Evolutionary conservation across 1,139 yeast species (phyloP), one percentile per base, ranked within the genome.

Genomic region (Geotrichum macrosporum): DNA sequence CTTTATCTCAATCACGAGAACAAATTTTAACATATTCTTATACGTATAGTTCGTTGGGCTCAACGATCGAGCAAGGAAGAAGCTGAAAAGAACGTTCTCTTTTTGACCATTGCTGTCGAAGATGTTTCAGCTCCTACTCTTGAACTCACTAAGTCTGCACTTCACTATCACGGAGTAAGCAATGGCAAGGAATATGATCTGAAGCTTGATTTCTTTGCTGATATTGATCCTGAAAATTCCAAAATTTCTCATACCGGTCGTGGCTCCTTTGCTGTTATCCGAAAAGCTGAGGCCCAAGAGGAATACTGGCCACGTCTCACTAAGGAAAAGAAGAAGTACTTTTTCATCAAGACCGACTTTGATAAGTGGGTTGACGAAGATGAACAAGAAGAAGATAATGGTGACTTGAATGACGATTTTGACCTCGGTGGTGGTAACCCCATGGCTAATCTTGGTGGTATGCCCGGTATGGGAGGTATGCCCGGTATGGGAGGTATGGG

Each of bases 331-430:
- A 73, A 74, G 58, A 84, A 76, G 63, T 75, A 73, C 55, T 83
- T 78, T 57, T 86, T 77, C 67, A 78, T 92, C 65, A 84, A 86
- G 73, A 92, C 98, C 13, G 98, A 92, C 65, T 92, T 92, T 62
- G 96, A 89, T 71, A 85, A 82, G 68, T 92, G 98, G 98, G 94
- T 84, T 38, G 95, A 87, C 64, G 95, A 87, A 71, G 96, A 88
- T 61, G 95, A 87, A 68, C 95, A 86, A 68, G 87, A 84, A 39
- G 86, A 68, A 6, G 81, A 72, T 15, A 79, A 74, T 10, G 56
- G 57, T 43, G 65, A 59, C 16, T 65, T 69, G 46, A 64, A 65
- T 51, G 69, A 67, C 33, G 75, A 71, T 18, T 53, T 59, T 32
- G 64, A 64, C 54, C 60, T 62, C 57, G 63, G 61, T 50, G 61